A percentile compares a stretch with the other conserved stretches of the same genome.
Evolutionary conservation across 2,329 filamentous ascomycete genomes (phyloP).

Genomic region (Sporothrix humicola): DNA sequence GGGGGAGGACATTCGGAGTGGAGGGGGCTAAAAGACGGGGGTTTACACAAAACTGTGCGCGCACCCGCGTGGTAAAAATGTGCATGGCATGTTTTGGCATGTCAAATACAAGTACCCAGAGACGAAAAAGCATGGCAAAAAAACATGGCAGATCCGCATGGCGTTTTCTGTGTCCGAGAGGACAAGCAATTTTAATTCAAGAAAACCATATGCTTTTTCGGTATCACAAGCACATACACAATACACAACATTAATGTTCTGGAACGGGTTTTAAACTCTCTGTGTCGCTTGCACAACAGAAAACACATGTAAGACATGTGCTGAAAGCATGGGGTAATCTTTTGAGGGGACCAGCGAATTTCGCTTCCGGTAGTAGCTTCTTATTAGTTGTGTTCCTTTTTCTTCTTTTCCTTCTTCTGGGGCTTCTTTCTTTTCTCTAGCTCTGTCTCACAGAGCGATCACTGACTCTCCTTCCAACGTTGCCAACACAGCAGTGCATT

Average conservation of each 20-base stretch:
- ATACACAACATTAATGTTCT: neutral
- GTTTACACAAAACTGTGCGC: neutral
- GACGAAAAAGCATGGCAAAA: constrained; percentile 13
- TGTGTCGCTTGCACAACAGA: too few relatives aligned
- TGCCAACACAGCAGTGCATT: constrained; percentile 7
- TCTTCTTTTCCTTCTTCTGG: neutral
- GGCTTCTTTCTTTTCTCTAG: neutral
- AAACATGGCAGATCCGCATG: constrained; percentile 22
- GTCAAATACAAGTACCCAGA: neutral
- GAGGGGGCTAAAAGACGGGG: neutral
- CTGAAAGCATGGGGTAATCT: neutral
- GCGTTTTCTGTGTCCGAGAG: neutral
- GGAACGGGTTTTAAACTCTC: neutral
- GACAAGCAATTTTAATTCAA: neutral
- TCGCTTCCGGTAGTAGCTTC: neutral
- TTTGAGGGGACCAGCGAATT: neutral
- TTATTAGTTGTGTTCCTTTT: neutral
- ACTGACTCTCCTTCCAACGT: neutral
- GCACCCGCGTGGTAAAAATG: neutral
- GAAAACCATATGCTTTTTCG: constrained; percentile 20
- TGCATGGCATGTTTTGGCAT: neutral
- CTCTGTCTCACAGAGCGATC: neutral
- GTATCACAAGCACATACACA: neutral
- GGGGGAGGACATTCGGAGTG: neutral
- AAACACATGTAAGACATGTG: constrained; percentile 20